Conservation (phyloP, 176 grass and related monocot genomes). For the Elymus sibiricus region DNA sequence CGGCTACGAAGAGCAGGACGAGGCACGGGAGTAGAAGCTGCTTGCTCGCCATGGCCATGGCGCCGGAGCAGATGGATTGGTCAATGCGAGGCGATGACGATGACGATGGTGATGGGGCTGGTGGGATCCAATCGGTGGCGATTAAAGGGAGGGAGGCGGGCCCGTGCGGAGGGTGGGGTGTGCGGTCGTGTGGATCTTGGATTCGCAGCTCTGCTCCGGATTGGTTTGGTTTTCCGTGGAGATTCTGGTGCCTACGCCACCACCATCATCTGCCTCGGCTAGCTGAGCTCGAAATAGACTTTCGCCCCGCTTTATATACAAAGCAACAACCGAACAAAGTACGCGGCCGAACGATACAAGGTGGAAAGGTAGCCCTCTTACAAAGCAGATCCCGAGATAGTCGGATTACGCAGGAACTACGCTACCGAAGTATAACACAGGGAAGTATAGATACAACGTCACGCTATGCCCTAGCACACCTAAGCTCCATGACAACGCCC, state of each 20-base stretch:
- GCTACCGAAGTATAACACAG: no score
- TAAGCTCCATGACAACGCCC: no score
- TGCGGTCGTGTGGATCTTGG: neutral
- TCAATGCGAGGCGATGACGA: neutral
- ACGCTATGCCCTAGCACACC: no score
- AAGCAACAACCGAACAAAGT: no score
- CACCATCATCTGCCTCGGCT: no score
- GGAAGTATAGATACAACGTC: no score
- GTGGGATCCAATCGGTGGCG: neutral
- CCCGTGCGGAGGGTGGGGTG: neutral
- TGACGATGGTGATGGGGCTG: neutral
- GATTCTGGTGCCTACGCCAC: neutral
- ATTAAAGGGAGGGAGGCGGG: neutral
- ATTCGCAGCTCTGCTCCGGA: neutral
- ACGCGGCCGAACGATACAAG: no score
- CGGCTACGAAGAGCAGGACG: neutral
- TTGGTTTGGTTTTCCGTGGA: neutral
- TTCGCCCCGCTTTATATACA: no score
- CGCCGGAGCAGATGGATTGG: neutral
- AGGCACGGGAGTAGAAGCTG: neutral
- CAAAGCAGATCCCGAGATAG: no score
- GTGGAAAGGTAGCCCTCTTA: no score
- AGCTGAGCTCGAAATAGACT: no score
- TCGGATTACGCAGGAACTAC: no score
- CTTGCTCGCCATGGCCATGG: conserved; percentile 19